Percentiles rank a stretch among this genome's conserved stretches.
Evolutionary conservation across 1,284 basidiomycete genomes (phyloP).

Genomic region (Mrakiaceae sp.): DNA sequence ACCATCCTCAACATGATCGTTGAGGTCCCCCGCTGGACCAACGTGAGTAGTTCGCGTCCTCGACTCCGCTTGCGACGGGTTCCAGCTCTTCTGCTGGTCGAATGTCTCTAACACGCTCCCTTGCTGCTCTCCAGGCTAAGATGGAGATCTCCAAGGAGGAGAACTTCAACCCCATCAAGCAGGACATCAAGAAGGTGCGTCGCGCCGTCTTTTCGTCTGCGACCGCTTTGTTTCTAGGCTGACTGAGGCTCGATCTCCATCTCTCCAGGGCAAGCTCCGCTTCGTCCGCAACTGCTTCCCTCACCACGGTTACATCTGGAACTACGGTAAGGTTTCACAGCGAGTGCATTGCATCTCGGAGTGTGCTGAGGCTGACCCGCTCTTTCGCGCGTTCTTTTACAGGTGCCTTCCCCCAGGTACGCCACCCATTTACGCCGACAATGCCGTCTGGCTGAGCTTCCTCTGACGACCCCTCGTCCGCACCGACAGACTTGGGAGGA

Average conservation of each 20-base stretch:
- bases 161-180: conserved; percentile 96
- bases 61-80: not conserved
- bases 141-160: conserved; percentile 99
- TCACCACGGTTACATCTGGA: conserved; percentile 98
- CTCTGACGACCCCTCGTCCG: not conserved
- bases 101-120: not conserved
- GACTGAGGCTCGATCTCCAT: not conserved
- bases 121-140: conserved; percentile 47
- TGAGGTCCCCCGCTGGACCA: conserved; percentile 98
- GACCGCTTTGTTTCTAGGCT: not conserved
- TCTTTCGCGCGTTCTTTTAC: not conserved
- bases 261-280: conserved; percentile 66
- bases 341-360: not conserved
- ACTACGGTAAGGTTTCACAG: conserved; percentile 52
- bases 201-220: not conserved
- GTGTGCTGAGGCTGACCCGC: not conserved
- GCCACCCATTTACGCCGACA: conserved; percentile 20
- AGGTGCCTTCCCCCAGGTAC: conserved; percentile 75
- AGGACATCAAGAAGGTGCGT: conserved; percentile 75
- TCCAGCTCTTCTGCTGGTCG: not conserved
- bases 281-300: conserved; percentile 99
- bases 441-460: not conserved
- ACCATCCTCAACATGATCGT: conserved; percentile 97
- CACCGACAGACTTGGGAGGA: conserved; percentile 89
- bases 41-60: conserved; percentile 37